Evolutionary conservation across 2,329 filamentous ascomycete species (phyloP).

Genomic region (Epichloe gansuensis): DNA sequence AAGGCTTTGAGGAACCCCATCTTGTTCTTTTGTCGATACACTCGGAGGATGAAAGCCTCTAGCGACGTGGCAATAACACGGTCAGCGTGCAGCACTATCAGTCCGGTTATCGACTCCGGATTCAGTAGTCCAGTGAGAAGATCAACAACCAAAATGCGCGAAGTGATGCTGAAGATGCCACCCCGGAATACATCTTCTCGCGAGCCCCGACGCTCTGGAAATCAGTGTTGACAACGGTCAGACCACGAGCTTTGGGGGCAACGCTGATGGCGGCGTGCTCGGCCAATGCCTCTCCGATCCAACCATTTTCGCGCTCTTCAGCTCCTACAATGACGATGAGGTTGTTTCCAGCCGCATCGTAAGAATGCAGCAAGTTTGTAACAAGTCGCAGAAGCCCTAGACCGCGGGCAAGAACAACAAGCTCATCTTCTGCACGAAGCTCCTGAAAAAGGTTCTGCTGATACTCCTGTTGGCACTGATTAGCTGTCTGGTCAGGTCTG

Average conservation of each 20-base stretch:
- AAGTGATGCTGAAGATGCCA: constrained; percentile 92
- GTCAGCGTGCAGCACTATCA: constrained; percentile 83
- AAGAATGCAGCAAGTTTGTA: constrained; percentile 92
- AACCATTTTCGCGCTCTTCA: constrained; percentile 85
- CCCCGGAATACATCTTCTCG: constrained; percentile 87
- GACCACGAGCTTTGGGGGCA: constrained; percentile 66
- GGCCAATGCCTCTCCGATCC: constrained; percentile 91
- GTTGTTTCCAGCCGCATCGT: constrained; percentile 92
- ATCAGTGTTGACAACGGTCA: constrained; percentile 91
- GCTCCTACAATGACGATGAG: constrained; percentile 81
- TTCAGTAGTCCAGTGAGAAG: constrained; percentile 73
- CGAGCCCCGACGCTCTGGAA: constrained; percentile 74
- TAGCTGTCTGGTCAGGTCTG: not conserved
- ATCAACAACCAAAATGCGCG: constrained; percentile 88
- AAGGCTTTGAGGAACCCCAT: constrained; percentile 90
- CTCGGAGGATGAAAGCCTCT: constrained; percentile 88
- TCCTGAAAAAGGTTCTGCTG: constrained; percentile 93
- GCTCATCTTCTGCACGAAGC: constrained; percentile 80
- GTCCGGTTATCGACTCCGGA: constrained; percentile 73
- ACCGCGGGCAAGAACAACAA: constrained; percentile 82
- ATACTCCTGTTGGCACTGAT: constrained; percentile 48
- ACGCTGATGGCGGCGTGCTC: constrained; percentile 90
- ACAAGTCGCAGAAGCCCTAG: constrained; percentile 84
- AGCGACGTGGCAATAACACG: constrained; percentile 73
- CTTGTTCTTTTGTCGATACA: constrained; percentile 93